phyloP scores from a whole-genome alignment of 2,329 filamentous ascomycete species.

The Verticillium isaacii region DNA sequence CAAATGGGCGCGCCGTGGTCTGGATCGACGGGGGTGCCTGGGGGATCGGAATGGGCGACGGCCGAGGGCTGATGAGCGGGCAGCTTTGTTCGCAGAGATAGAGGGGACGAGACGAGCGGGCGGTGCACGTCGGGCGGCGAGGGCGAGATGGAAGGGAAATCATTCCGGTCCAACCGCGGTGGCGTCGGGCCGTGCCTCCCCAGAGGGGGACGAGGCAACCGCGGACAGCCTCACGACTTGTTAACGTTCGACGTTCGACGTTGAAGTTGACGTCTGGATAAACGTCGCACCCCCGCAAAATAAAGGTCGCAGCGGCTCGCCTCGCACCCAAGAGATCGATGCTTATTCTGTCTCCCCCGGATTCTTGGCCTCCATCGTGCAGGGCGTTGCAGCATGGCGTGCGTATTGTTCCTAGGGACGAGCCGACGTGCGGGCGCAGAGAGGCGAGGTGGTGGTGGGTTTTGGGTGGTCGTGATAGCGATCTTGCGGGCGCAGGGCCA shows the following conservation, averaged over 20 bases:
- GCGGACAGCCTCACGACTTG: background rate
- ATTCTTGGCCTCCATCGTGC: background rate
- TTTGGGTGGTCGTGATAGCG: background rate
- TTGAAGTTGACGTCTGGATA: background rate
- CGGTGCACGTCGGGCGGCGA: too few relatives aligned
- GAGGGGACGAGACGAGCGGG: background rate
- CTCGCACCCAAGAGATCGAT: background rate
- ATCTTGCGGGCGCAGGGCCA: background rate
- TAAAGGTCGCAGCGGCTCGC: background rate
- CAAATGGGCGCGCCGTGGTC: background rate
- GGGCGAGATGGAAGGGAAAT: too few relatives aligned
- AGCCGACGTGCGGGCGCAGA: background rate
- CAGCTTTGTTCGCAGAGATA: background rate
- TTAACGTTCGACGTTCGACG: background rate
- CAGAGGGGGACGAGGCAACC: background rate
- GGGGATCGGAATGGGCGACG: background rate
- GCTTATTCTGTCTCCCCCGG: background rate
- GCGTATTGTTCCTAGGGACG: background rate
- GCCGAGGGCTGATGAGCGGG: background rate
- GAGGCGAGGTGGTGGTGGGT: background rate
- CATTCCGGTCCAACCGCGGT: too few relatives aligned
- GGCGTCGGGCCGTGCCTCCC: background rate
- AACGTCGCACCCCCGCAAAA: background rate
- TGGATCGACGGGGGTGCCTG: background rate
- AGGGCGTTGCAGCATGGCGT: background rate